Base-by-base conservation (phyloP, 2,329 filamentous ascomycete genomes). In the Fusarium cyanostomum region DNA sequence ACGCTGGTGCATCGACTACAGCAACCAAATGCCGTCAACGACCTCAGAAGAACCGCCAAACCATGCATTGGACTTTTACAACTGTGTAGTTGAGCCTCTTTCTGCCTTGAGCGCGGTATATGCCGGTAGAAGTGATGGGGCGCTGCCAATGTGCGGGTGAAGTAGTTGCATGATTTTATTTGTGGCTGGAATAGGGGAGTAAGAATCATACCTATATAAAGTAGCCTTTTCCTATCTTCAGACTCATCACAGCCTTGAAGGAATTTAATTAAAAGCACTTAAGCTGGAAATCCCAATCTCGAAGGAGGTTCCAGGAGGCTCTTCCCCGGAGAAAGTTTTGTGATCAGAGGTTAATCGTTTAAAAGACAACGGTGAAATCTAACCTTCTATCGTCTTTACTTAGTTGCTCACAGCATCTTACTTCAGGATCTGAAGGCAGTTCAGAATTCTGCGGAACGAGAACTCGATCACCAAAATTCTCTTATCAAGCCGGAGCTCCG, bases 51-150 rank as follows among this genome's bases (percentile, higher is more conserved):
- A 52, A 21, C 49, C 49, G 4, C 21, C 24, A 5, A 44, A 44
- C 21, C 38, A 35, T 37, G 49, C 49, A 10, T 12, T 52, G 30
- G 38, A 52, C 5, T 52, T 52, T 34, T 52, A 34, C 9, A 52
- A 44, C 8, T 24, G 15, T n/a, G 49, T 52, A 5, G 24, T 44
- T 27, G 49, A 52, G 5, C 49, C 49, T 21, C 30, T 52, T 9
- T 44, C 30, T 3, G 35, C 10, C 12, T 15, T 52, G 18, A 18
- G 30, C 18, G 11, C 13, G 15, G 13, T 10, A 15, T 8, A 52
- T 35, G 15, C 28, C 2, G 28, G 30, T 10, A 26, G n/a, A 7
- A 30, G 8, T 13, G 15, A 38, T 18, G 18, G 12, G 10, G 21
- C 3, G 10, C 18, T 6, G 35, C 6, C 21, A 21, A 21, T 21